phyloP scores from a whole-genome alignment of 139 green algal species.

The Chlamydomonas sp. region DNA sequence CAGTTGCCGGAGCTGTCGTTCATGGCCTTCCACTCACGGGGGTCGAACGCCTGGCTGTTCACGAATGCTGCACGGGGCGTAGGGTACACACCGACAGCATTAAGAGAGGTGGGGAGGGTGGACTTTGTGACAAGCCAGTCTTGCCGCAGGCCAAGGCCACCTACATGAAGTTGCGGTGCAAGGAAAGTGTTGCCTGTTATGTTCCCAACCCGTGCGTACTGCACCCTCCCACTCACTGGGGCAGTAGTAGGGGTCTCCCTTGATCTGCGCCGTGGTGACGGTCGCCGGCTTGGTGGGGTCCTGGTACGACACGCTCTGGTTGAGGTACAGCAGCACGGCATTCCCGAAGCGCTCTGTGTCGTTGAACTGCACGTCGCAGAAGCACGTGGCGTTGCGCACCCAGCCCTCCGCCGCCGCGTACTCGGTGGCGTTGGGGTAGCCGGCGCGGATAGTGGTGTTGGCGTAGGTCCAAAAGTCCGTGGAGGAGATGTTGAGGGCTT shows the following conservation, averaged over 20 bases:
- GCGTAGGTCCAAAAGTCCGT: constrained; percentile 15
- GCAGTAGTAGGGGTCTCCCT: constrained; percentile 7
- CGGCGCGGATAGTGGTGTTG: not conserved
- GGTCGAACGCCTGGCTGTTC: not conserved
- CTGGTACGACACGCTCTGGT: constrained; percentile 2
- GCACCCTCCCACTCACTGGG: not conserved
- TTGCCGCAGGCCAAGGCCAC: too few relatives aligned
- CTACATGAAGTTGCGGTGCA: too few relatives aligned
- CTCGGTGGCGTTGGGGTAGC: constrained; percentile 31
- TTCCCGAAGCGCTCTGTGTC: not conserved
- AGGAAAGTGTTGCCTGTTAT: not conserved
- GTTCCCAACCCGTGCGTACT: not conserved
- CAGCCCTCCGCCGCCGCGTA: not conserved
- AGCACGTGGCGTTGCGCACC: constrained; percentile 26
- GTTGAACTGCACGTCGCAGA: constrained; percentile 9
- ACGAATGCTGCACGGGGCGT: too few relatives aligned
- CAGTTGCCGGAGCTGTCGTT: constrained; percentile 18
- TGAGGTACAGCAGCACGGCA: constrained; percentile 4
- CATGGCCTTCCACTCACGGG: constrained; percentile 5
- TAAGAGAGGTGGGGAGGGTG: too few relatives aligned
- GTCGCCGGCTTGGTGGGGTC: not conserved
- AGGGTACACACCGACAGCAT: too few relatives aligned
- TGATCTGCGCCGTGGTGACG: not conserved
- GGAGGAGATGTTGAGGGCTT: constrained; percentile 1
- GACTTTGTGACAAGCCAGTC: too few relatives aligned